Base-by-base conservation (phyloP, 2,329 filamentous ascomycete genomes). In the Cladosporium sp. region DNA sequence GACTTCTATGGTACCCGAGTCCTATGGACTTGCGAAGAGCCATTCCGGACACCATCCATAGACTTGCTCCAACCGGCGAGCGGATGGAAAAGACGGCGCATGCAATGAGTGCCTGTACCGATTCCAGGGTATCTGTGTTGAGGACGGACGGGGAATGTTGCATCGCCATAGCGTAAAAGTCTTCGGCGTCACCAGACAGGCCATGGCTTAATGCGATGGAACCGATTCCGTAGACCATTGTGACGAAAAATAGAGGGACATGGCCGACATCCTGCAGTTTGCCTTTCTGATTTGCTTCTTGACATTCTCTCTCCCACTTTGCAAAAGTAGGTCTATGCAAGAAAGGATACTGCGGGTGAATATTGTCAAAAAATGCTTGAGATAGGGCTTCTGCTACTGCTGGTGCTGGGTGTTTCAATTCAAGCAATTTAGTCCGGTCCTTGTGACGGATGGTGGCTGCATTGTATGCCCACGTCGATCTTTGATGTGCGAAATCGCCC, bases 271-370 rank as follows among this genome's bases (percentile, higher is more conserved):
- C 37, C n/a, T n/a, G 20, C 37, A 40, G 17, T 10, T 10, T n/a
- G 9, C 37, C 37, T 4, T 40, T 40, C n/a, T 17, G 1, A 40
- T 40, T 63, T 10, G 61, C 58, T 54, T 55, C 45, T 19, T 65
- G 36, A 9, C 69, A 65, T 12, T 62, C 53, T 13, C 64, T 59
- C 45, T 75, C 71, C 71, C 70, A 72, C 1, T 22, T 10, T 3
- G 60, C 53, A 47, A 73, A 72, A 0, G 73, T 75, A 3, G 66
- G 67, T 10, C 65, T 60, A 56, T 75, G 73, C 2, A 75, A 60
- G 53, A 75, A 74, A 0, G 72, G 72, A 45, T 73, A 75, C 51
- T 75, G 72, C 0, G 69, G 61, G 34, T 75, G 72, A 13, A 75
- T 71, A 25, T 73, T 71, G 28, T 70, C 61, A 52, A 75, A 75